Evolutionary conservation across 345 rosid species (phyloP), one percentile per base, ranked within the genome.

Genomic region (Acer negundo): DNA sequence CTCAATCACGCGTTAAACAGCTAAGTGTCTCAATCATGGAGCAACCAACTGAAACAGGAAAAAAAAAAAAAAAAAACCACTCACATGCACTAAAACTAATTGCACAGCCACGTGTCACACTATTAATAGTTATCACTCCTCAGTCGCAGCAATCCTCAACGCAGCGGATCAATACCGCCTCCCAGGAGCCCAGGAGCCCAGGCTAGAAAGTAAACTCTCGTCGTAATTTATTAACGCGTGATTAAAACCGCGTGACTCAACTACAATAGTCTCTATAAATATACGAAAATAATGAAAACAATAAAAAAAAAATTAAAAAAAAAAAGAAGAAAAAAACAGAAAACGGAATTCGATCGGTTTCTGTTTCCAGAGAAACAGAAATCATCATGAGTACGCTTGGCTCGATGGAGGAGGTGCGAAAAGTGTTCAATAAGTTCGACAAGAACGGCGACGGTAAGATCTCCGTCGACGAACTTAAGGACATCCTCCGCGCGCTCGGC

Each of bases 381-480:
- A 59, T n/a, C 31, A 35, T 70, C 28, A 66, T 69, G 13, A 61
- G 69, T 55, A 7, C 19, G 7, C 76, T 85, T 46, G 93, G 92
- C 0, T 84, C 92, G 0, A 68, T 76, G 68, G 94, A 86, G 3
- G 95, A 96, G 40, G 85, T 90, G 7, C 69, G 78, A 15, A 73
- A 67, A n/a, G 89, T 93, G 2, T 96, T 96, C 77, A 74, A 83
- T 58, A 87, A 92, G 62, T 91, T 90, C 85, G 99, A 96, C 86
- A 90, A 87, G 70, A 96, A 93, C 85, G 91, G 95, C 38, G 99
- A 96, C 82, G 99, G 99, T 0, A 91, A 83, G 88, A 96, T 96
- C 91, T 96, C 97, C 7, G 78, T 81, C 58, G 82, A 84, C 16
- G 99, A 96, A 84, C 87, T 96, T 0, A 82, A 80, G 38, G 91